Evolutionary conservation across 352 stramenopile species (phyloP).

Genomic region (Phytopythium helicoides): DNA sequence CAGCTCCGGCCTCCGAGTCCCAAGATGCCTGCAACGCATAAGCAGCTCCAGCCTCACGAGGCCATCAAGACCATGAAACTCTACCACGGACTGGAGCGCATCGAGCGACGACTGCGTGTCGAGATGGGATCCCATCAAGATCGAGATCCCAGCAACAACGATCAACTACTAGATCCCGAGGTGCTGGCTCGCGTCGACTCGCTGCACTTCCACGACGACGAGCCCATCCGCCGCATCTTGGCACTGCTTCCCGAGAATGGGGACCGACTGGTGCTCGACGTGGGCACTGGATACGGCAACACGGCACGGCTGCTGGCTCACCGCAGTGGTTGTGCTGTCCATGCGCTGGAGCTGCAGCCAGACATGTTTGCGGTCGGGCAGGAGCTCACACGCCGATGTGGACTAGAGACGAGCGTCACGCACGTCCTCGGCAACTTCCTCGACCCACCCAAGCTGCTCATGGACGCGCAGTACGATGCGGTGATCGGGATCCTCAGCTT

Average conservation of each 20-base stretch:
- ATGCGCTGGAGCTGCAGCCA: constrained; percentile 78
- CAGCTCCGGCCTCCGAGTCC: too few relatives aligned
- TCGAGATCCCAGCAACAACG: constrained; percentile 15
- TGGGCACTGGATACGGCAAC: constrained; percentile 88
- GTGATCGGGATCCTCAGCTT: constrained; percentile 74
- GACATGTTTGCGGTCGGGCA: constrained; percentile 61
- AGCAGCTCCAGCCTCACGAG: constrained; percentile 15
- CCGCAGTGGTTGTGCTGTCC: constrained; percentile 54
- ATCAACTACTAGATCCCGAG: constrained; percentile 38
- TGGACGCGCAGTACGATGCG: constrained; percentile 41
- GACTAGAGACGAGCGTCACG: constrained; percentile 37
- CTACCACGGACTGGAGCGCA: constrained; percentile 76
- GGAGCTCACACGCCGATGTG: constrained; percentile 58
- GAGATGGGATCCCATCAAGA: constrained; percentile 10
- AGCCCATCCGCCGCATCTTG: constrained; percentile 50
- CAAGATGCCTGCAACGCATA: neutral
- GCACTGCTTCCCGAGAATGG: constrained; percentile 27
- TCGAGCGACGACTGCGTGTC: constrained; percentile 56
- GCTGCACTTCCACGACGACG: constrained; percentile 66
- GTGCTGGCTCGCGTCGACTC: constrained; percentile 49
- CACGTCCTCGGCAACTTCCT: constrained; percentile 75
- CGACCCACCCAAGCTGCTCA: constrained; percentile 6
- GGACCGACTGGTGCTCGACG: constrained; percentile 65
- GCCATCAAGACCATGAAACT: constrained; percentile 91
- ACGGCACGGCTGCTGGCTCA: constrained; percentile 82